Conservation (phyloP, 139 green algal species). For the Closterium sp. region DNA sequence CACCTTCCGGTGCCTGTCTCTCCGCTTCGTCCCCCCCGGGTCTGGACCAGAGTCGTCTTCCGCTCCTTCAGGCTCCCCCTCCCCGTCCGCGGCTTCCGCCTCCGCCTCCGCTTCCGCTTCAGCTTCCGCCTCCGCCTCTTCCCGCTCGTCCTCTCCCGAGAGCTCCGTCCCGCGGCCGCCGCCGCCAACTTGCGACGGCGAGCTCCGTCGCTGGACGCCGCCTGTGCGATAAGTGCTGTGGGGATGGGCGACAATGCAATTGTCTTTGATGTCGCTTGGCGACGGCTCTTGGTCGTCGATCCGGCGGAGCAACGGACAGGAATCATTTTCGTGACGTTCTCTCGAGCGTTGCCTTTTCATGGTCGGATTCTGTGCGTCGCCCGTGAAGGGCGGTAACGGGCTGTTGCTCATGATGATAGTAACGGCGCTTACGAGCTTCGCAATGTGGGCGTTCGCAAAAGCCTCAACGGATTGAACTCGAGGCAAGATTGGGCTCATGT, state of each 20-base stretch:
- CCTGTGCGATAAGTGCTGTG: background rate
- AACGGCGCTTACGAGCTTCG: background rate
- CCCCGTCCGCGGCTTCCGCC: background rate
- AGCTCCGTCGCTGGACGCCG: background rate
- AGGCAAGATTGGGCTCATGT: background rate
- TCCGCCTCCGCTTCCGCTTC: background rate
- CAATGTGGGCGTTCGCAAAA: background rate
- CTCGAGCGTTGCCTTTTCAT: background rate
- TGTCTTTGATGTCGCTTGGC: background rate
- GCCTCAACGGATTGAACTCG: background rate
- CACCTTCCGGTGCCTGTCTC: constrained; percentile 36
- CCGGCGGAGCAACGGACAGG: background rate
- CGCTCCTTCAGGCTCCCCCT: background rate
- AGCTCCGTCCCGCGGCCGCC: background rate
- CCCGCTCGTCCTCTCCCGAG: background rate
- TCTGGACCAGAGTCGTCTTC: background rate
- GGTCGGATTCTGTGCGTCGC: background rate
- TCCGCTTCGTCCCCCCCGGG: constrained; percentile 4
- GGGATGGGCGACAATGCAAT: background rate
- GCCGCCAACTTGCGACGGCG: background rate
- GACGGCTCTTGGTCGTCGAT: background rate
- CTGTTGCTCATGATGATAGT: background rate
- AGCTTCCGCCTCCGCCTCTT: background rate
- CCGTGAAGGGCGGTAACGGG: background rate
- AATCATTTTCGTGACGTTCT: background rate